A percentile compares a stretch with the other conserved stretches of the same genome.
Conservation (phyloP, 495 filamentous ascomycete genomes). For the Penicillium chermesinum region DNA sequence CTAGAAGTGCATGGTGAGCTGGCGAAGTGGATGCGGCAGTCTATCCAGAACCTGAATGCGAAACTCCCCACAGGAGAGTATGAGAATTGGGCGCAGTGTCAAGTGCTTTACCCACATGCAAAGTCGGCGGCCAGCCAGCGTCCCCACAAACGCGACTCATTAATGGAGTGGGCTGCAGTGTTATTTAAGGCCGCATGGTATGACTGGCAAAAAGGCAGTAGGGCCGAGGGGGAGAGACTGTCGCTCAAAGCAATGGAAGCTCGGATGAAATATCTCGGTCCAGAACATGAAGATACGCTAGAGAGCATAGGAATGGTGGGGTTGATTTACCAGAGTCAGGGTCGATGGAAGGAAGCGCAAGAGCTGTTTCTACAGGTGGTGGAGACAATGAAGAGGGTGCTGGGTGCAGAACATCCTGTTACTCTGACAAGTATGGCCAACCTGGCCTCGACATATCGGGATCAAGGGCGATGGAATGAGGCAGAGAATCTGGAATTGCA, state of each 20-base stretch:
- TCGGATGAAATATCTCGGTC: conserved; percentile 3
- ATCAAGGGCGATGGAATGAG: too few species aligned
- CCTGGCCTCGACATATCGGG: conserved; percentile 6
- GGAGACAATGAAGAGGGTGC: neutral
- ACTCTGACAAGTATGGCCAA: conserved; percentile 5
- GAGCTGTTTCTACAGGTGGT: neutral
- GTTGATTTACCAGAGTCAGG: conserved; percentile 15
- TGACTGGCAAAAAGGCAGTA: conserved; percentile 11
- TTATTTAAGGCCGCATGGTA: conserved; percentile 17
- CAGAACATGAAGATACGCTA: conserved; percentile 10
- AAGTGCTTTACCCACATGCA: conserved; percentile 24
- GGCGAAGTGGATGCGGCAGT: conserved; percentile 30
- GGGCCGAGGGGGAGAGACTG: conserved; percentile 7
- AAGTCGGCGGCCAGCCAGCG: conserved; percentile 12
- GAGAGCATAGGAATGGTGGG: conserved; percentile 10
- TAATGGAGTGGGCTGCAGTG: conserved; percentile 18
- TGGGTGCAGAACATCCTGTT: conserved; percentile 17
- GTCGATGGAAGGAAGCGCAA: conserved; percentile 16
- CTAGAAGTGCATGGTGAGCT: conserved; percentile 22
- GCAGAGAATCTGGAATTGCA: too few species aligned
- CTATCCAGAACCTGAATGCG: conserved; percentile 28
- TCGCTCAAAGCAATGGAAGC: conserved; percentile 9
- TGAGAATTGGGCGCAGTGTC: conserved; percentile 26
- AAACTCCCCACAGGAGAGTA: conserved; percentile 36
- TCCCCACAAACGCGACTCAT: conserved; percentile 7